These are phyloP conservation scores for Piper betle DNA, from an alignment of 164 flowering plant species.

Conservation along the genomic window DNA sequence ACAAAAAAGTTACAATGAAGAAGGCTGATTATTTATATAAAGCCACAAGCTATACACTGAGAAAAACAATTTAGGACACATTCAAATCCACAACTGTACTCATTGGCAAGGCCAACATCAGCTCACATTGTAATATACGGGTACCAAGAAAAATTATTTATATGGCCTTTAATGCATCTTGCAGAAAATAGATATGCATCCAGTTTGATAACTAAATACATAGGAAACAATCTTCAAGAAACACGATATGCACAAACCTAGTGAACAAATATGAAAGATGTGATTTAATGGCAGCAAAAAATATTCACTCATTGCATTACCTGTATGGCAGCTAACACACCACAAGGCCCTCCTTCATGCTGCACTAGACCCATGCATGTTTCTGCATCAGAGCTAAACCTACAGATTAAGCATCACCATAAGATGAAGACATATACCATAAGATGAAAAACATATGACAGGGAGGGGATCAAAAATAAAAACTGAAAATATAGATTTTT, in stretches of 20 bases:
- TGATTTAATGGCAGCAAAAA: conserved; percentile 1
- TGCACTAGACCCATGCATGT: conserved; percentile 97
- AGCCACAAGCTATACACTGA: too few species aligned
- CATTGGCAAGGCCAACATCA: too few species aligned
- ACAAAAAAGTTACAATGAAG: not conserved
- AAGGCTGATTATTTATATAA: too few species aligned
- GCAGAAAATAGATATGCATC: too few species aligned
- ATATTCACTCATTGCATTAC: conserved; percentile 23
- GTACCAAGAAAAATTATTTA: too few species aligned
- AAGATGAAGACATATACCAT: not conserved
- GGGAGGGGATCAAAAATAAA: too few species aligned
- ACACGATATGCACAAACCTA: not conserved
- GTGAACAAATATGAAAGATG: not conserved
- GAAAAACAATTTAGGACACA: too few species aligned
- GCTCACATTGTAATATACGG: too few species aligned
- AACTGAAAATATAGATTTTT: too few species aligned
- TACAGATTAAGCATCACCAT: conserved; percentile 10
- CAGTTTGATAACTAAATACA: not conserved
- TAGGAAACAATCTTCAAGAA: not conserved
- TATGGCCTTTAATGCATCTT: not conserved
- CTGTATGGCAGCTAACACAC: conserved; percentile 93
- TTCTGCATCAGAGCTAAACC: conserved; percentile 95
- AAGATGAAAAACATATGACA: not conserved
- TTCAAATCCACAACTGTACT: too few species aligned
- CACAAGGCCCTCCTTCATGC: conserved; percentile 99